Base-by-base conservation (phyloP, 129 eudicot species). In the Ambrosia artemisiifolia region DNA sequence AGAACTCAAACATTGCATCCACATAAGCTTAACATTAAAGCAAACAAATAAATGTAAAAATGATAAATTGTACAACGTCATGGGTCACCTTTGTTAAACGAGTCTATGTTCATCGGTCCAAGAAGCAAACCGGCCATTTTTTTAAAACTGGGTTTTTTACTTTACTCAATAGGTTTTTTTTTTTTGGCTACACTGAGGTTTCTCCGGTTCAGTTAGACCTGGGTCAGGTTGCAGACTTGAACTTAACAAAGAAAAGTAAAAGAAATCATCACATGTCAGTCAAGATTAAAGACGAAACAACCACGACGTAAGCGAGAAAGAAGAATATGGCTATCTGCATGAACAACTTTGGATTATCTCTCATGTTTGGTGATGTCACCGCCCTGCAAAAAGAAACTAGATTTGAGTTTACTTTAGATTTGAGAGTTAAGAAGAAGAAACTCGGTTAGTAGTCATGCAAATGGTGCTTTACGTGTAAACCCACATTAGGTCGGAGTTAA, bases 351-450 rank as follows among this genome's bases (percentile, higher is more conserved):
- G 97, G 99, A 69, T 94, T 94, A 76, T 94, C 99, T 78, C 99
- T 83, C 97, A 94, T 83, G 85, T 94, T 94, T 79, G 99, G 96
- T 46, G 99, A 88, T 61, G 99, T 88, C 35, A 94, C 97, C 42
- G 97, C 91, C 89, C 99, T 94, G 93, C 77, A 67, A 81, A 72
- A 63, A 49, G 35, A 66, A 43, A 71, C 14, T 2, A 48, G 46
- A 5, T 33, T 33, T 49, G 38, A 10, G 13, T 30, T 70, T 13
- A 42, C 53, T 75, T 8, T 14, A 46, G 17, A 57, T 75, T 11
- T 11, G 1, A 34, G 7, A 57, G n/a, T 18, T 72, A 13, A 24
- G 32, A 43, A 42, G 32, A 43, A 42, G 8, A 19, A 70, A 3
- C 38, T 53, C 14, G 32, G 38, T 53, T 36, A 50, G 17, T 36